Evolutionary conservation across 2,329 filamentous ascomycete genomes (phyloP).

Genomic region (Colletotrichum gloeosporioides): DNA sequence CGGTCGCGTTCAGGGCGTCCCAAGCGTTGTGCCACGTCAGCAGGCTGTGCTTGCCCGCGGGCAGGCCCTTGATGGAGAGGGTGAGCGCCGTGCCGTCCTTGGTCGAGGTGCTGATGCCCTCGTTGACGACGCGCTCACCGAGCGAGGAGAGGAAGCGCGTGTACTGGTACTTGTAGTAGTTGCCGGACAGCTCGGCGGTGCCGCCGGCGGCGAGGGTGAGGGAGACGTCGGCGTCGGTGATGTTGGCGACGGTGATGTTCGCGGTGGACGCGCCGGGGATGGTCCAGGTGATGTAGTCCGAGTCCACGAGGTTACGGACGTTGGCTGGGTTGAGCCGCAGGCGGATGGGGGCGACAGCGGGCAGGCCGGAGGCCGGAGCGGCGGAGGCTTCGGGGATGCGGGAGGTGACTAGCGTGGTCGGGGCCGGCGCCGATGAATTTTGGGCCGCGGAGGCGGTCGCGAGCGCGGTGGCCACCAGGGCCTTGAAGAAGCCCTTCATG

Average conservation of each 20-base stretch:
- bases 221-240: constrained; percentile 1
- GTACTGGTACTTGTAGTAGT: constrained; percentile 29
- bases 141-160: constrained; percentile 29
- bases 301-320: constrained; percentile 14
- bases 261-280: constrained; percentile 4
- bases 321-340: constrained; percentile 21
- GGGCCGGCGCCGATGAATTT: neutral
- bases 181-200: constrained; percentile 26
- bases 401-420: neutral
- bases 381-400: constrained; percentile 2
- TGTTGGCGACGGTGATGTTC: constrained; percentile 3
- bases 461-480: neutral
- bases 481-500: constrained; percentile 10
- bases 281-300: constrained; percentile 22
- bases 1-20: constrained; percentile 27
- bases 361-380: neutral
- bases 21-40: constrained; percentile 35
- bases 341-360: constrained; percentile 10
- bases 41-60: constrained; percentile 30
- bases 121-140: constrained; percentile 31
- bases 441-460: constrained; percentile 1
- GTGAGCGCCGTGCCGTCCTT: constrained; percentile 27
- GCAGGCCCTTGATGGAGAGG: constrained; percentile 30
- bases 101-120: constrained; percentile 30
- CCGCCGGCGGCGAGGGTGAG: constrained; percentile 4